Evolutionary conservation across 768 basidiomycete species (phyloP).

Genomic region (Lactarius deliciosus): DNA sequence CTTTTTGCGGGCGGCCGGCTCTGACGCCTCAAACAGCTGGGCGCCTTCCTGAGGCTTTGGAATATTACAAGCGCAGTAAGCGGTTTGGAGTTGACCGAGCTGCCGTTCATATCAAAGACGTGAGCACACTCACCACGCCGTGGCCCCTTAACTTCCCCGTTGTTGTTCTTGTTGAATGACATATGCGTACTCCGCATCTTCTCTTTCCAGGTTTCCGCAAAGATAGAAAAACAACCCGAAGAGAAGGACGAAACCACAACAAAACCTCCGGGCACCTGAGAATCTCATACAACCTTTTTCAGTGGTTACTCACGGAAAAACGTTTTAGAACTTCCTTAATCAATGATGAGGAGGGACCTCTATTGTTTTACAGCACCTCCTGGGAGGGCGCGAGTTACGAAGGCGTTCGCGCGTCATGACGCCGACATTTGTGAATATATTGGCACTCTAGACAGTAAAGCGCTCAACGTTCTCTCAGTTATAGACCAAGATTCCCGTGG

Average conservation of each 20-base stretch:
- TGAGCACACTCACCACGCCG: slow-evolving; percentile 36
- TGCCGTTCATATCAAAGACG: slow-evolving; percentile 80
- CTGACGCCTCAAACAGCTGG: slow-evolving; percentile 52
- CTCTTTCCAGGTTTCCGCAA: slow-evolving; percentile 66
- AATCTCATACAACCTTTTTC: slow-evolving; percentile 12
- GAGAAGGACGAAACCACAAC: slow-evolving; percentile 35
- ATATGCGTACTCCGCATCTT: slow-evolving; percentile 28
- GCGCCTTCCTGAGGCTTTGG: slow-evolving; percentile 74
- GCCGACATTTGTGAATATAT: slow-evolving; percentile 26
- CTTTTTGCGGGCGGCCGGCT: background rate
- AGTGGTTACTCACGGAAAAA: slow-evolving; percentile 3
- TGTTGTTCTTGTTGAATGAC: slow-evolving; percentile 14
- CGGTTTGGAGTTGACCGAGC: slow-evolving; percentile 80
- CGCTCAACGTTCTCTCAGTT: slow-evolving; percentile 21
- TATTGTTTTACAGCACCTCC: slow-evolving; percentile 29
- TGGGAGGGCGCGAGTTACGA: slow-evolving; percentile 12
- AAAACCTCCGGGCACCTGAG: slow-evolving; percentile 17
- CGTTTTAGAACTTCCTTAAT: slow-evolving; percentile 20
- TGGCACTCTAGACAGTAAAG: slow-evolving; percentile 22
- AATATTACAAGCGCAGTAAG: slow-evolving; percentile 78
- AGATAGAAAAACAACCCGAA: slow-evolving; percentile 62
- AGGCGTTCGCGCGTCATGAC: slow-evolving; percentile 24
- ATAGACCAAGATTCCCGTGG: slow-evolving; percentile 18
- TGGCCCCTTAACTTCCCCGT: slow-evolving; percentile 19
- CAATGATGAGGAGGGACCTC: slow-evolving; percentile 16